Conservation (phyloP, 2,329 filamentous ascomycete species). For the Coniochaeta sp. region DNA sequence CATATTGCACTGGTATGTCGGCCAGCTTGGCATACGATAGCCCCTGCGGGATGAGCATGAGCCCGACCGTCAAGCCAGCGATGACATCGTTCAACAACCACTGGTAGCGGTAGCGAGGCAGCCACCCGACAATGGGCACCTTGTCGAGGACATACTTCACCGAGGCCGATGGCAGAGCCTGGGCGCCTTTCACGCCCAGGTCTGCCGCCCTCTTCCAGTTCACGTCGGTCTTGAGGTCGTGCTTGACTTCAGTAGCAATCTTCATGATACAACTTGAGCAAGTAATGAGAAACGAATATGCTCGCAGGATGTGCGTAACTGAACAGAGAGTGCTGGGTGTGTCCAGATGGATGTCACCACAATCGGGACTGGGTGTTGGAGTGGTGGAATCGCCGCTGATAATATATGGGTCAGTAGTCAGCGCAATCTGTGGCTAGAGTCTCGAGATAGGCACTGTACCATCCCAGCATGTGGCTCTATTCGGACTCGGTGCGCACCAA, state of each 20-base stretch:
- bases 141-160: conserved; percentile 53
- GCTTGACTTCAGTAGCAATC: conserved; percentile 10
- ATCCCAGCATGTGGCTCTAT: neutral
- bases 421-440: neutral
- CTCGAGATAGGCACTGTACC: neutral
- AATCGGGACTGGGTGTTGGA: neutral
- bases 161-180: conserved; percentile 42
- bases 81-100: conserved; percentile 58
- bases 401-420: neutral
- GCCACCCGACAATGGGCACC: conserved; percentile 55
- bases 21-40: conserved; percentile 58
- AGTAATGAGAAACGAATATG: neutral
- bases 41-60: conserved; percentile 55
- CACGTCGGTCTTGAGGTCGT: conserved; percentile 28
- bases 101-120: conserved; percentile 52
- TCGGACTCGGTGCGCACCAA: neutral
- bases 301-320: neutral
- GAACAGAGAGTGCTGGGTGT: neutral
- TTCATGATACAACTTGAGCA: neutral
- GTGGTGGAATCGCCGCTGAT: neutral
- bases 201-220: conserved; percentile 26
- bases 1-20: conserved; percentile 53
- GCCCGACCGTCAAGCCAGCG: conserved; percentile 52
- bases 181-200: conserved; percentile 20
- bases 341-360: neutral